Evolutionary conservation across 2,329 filamentous ascomycete species (phyloP).

Genomic region (Calonectria hongkongensis): DNA sequence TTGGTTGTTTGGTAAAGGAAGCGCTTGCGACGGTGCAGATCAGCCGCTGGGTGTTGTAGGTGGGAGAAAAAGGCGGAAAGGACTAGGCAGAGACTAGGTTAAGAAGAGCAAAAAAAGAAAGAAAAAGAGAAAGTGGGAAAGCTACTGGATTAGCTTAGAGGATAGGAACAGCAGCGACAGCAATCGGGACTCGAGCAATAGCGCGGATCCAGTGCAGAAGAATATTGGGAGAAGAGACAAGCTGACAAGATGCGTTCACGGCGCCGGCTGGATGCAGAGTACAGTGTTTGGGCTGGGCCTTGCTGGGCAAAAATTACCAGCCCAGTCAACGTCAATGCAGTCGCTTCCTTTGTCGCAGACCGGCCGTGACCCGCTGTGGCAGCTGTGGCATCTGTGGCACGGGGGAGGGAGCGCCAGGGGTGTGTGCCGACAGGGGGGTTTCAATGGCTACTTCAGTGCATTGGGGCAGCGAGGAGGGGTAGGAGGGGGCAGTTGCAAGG

Average conservation of each 20-base stretch:
- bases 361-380: conserved; percentile 31
- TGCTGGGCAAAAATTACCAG: conserved; percentile 42
- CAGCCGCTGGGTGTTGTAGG: conserved; percentile 17
- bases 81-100: conserved; percentile 27
- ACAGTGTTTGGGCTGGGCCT: conserved; percentile 37
- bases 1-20: conserved; percentile 26
- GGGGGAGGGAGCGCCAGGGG: conserved; percentile 12
- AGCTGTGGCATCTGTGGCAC: conserved; percentile 37
- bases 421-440: conserved; percentile 15
- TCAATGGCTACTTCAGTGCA: conserved; percentile 20
- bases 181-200: conserved; percentile 19
- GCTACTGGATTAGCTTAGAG: conserved; percentile 10
- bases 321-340: conserved; percentile 34
- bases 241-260: conserved; percentile 39
- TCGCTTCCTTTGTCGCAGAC: conserved; percentile 30
- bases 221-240: conserved; percentile 35
- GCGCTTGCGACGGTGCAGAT: conserved; percentile 28
- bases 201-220: conserved; percentile 19
- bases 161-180: conserved; percentile 1
- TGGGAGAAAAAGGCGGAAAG: conserved; percentile 31
- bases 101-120: conserved; percentile 31
- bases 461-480: conserved; percentile 18
- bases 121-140: conserved; percentile 23
- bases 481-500: conserved; percentile 23
- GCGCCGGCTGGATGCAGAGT: conserved; percentile 35